Conservation (phyloP, 176 grass and related monocot genomes). For the Olyra latifolia region DNA sequence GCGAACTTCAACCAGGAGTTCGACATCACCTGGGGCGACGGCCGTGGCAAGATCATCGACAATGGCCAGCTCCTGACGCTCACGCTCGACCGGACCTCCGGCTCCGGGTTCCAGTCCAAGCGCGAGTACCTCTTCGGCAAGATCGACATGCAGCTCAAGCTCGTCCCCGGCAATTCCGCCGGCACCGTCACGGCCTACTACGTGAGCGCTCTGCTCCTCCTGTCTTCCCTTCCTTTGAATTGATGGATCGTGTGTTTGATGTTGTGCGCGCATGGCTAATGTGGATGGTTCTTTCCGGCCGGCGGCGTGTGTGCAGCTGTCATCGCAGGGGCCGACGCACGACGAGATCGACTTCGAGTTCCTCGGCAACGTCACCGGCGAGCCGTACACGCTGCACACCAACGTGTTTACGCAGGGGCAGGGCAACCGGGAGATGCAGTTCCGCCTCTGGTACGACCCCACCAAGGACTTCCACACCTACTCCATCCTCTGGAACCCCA, state of each 20-base stretch:
- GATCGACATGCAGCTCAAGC: conserved; percentile 92
- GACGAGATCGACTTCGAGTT: conserved; percentile 97
- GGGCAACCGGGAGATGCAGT: conserved; percentile 83
- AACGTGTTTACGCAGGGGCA: conserved; percentile 87
- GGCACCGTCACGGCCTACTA: conserved; percentile 93
- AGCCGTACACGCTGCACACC: conserved; percentile 82
- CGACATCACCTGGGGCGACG: conserved; percentile 81
- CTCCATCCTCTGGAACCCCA: conserved; percentile 91
- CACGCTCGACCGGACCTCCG: conserved; percentile 63
- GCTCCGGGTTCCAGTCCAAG: conserved; percentile 84
- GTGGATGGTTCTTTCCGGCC: background rate
- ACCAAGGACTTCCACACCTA: conserved; percentile 89
- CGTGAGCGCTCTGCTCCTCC: conserved; percentile 25
- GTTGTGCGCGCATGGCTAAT: background rate
- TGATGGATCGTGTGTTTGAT: background rate
- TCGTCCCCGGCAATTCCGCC: conserved; percentile 80
- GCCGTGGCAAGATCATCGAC: conserved; percentile 57
- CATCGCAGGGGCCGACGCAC: conserved; percentile 68
- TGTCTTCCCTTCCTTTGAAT: background rate
- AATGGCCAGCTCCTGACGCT: conserved; percentile 63
- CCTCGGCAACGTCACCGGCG: conserved; percentile 70
- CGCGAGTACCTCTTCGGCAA: conserved; percentile 86
- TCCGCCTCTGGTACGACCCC: conserved; percentile 84
- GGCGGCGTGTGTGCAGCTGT: conserved; percentile 36
- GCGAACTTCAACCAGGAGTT: conserved; percentile 67